Conservation (phyloP, 2,329 filamentous ascomycete species). For the Phialophora tarda region DNA sequence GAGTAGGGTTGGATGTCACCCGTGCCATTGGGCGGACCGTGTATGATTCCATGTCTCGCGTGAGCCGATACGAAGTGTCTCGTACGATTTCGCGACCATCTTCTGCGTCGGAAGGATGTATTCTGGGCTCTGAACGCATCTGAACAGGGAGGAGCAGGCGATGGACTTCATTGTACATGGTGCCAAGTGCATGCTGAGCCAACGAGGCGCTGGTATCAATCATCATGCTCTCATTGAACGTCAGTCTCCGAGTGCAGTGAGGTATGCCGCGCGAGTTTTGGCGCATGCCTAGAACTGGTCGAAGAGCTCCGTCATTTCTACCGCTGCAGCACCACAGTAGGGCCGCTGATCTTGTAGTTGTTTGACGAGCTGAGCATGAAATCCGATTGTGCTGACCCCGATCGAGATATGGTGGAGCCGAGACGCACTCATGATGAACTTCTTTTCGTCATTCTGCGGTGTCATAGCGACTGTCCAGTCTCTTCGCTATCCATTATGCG, state of each 20-base stretch:
- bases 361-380: not conserved
- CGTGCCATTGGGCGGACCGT: not conserved
- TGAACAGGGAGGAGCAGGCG: not conserved
- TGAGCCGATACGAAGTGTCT: not conserved
- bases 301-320: not conserved
- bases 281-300: not conserved
- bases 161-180: not conserved
- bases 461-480: not conserved
- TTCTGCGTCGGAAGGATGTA: not conserved
- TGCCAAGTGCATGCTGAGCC: not conserved
- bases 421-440: not conserved
- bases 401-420: conserved; percentile 13
- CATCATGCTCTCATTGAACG: not conserved
- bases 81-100: not conserved
- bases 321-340: not conserved
- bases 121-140: not conserved
- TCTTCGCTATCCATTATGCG: not conserved
- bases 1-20: not conserved
- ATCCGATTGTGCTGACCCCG: not conserved
- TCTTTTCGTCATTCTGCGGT: not conserved
- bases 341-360: not conserved
- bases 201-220: not conserved
- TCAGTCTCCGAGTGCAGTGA: not conserved
- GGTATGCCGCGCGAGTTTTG: not conserved
- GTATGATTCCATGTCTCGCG: not conserved